Evolutionary conservation across 352 stramenopile genomes (phyloP), one percentile per base, ranked within the genome.

Genomic region (Phytophthora quininea): DNA sequence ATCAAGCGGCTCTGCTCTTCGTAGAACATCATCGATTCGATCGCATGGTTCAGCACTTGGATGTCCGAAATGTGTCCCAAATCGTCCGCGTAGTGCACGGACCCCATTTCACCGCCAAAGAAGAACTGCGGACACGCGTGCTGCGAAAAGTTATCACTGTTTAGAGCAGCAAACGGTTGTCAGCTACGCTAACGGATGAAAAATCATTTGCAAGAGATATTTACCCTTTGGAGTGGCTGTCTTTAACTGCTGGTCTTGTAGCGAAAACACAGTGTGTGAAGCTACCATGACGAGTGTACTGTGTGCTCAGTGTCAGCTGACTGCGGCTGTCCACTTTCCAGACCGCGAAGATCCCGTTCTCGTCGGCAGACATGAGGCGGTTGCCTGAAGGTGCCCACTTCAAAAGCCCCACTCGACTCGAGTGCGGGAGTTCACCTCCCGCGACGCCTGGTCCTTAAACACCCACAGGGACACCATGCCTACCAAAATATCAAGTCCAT

Each of bases 11-110:
- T 84, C 47, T 74, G 78, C 64, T 92, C 83, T 61, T 95, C 89
- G 62, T 88, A 82, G 58, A 96, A 98, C 74, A 98, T 79, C 82
- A 98, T 94, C 29, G 77, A 76, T 58, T 98, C 92, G 45, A 98
- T 92, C 15, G 86, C 76, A 30, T 96, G 86, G 63, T 91, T 91
- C 42, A 92, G 71, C 40, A 87, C 77, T 51, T 97, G 89, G 29
- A 98, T 88, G 42, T 98, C 88, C 14, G 89, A 92, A 57, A 96
- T 96, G 66, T 98, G 90, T 1, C 94, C 94, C 7, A 98, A 66
- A 56, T 98, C 95, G 67, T 98, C 93, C 0, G 90, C 90, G 58
- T 97, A 97, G 74, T 95, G 89, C 5, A 98, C 84, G 15, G 85
- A 87, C 2, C 95, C 95, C 24, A 84, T 78, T 56, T 97, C 89